These are phyloP conservation scores for Naganishia onofrii DNA, from an alignment of 768 basidiomycete genomes.

Conservation along the genomic window DNA sequence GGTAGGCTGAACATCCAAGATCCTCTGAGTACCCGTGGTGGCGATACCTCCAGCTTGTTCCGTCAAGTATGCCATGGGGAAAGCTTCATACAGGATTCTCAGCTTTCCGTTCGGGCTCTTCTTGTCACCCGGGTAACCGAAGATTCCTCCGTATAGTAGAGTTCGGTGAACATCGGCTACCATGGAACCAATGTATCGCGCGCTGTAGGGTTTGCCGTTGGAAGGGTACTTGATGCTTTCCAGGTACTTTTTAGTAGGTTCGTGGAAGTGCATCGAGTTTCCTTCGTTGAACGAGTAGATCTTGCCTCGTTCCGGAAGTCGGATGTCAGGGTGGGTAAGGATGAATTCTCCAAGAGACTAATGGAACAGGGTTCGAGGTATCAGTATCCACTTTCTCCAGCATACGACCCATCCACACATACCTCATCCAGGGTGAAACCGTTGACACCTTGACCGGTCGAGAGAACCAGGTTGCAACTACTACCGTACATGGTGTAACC, in stretches of 20 bases:
- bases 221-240: constrained; percentile 59
- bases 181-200: constrained; percentile 89
- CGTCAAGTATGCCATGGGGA: constrained; percentile 93
- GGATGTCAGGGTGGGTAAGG: constrained; percentile 94
- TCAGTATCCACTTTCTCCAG: constrained; percentile 16
- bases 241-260: constrained; percentile 72
- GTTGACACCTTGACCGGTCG: constrained; percentile 92
- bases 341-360: constrained; percentile 90
- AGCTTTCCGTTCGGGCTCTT: constrained; percentile 81
- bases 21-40: constrained; percentile 88
- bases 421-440: constrained; percentile 93
- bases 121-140: constrained; percentile 96
- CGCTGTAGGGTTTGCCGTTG: constrained; percentile 56
- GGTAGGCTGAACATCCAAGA: constrained; percentile 84
- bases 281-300: constrained; percentile 99
- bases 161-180: constrained; percentile 76
- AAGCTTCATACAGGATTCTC: constrained; percentile 91
- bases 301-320: constrained; percentile 89
- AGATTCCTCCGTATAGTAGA: constrained; percentile 94
- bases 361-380: constrained; percentile 29
- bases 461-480: constrained; percentile 91
- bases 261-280: constrained; percentile 96
- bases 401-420: constrained; percentile 23
- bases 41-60: constrained; percentile 96
- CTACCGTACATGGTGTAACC: constrained; percentile 98